Evolutionary conservation across 192 early-diverging fungal genomes (phyloP).

Genomic region (Rhizoclosmatium sp.): DNA sequence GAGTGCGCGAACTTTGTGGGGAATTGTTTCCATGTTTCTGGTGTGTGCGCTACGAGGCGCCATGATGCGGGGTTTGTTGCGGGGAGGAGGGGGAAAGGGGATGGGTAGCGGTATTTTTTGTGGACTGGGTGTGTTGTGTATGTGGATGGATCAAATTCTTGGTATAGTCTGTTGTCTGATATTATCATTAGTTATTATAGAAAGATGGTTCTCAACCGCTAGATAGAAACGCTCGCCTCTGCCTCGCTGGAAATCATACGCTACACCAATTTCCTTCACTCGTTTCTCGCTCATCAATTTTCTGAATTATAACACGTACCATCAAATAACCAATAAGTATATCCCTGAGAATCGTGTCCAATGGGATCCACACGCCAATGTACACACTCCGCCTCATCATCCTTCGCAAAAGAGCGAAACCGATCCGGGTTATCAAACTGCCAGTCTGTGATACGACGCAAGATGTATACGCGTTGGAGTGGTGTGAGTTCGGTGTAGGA

Average conservation of each 20-base stretch:
- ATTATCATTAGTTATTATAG: too few relatives aligned
- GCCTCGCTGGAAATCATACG: too few relatives aligned
- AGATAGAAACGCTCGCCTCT: too few relatives aligned
- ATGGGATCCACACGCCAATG: conserved; percentile 81
- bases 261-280: too few relatives aligned
- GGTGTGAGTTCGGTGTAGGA: conserved; percentile 52
- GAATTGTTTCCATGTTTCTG: conserved; percentile 71
- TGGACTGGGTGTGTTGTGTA: too few relatives aligned
- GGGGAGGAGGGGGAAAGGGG: background rate
- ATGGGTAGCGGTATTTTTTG: too few relatives aligned
- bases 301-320: conserved; percentile 55
- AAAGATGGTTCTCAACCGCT: too few relatives aligned
- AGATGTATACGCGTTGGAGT: conserved; percentile 56
- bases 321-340: conserved; percentile 83
- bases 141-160: conserved; percentile 44
- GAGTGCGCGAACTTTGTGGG: conserved; percentile 63
- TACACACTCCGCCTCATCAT: conserved; percentile 61
- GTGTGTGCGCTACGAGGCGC: conserved; percentile 58
- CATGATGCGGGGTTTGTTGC: background rate
- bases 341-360: conserved; percentile 71
- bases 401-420: conserved; percentile 60
- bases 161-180: conserved; percentile 75
- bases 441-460: conserved; percentile 65
- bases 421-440: conserved; percentile 75
- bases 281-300: too few relatives aligned